Percentiles rank a stretch among this genome's conserved stretches.
These are phyloP conservation scores for Lasiodiplodia citricola DNA, from an alignment of 2,329 filamentous ascomycete species.

Conservation along the genomic window DNA sequence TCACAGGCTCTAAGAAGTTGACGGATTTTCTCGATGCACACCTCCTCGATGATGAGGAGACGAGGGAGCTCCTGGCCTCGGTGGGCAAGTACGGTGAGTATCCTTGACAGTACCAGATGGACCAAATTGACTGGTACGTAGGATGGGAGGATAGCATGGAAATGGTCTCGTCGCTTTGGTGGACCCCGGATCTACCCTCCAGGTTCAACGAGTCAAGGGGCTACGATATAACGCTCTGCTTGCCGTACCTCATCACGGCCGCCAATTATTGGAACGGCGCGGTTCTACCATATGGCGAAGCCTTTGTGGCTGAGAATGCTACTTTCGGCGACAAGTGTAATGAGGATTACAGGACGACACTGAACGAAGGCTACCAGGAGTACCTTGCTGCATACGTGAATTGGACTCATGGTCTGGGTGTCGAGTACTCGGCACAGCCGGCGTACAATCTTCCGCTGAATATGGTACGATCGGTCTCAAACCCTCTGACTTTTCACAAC, in stretches of 20 bases:
- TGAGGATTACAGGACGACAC: constrained; percentile 38
- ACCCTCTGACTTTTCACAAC: neutral
- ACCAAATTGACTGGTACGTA: constrained; percentile 9
- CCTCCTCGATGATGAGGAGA: constrained; percentile 33
- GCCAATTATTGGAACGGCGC: constrained; percentile 29
- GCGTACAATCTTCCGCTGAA: constrained; percentile 44
- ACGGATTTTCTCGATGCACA: constrained; percentile 43
- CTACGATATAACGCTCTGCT: constrained; percentile 38
- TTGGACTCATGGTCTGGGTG: constrained; percentile 35
- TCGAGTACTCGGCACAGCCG: constrained; percentile 39
- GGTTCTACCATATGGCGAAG: constrained; percentile 27
- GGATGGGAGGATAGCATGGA: constrained; percentile 45
- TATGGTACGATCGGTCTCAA: constrained; percentile 31
- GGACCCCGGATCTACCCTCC: constrained; percentile 35
- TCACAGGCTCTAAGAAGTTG: constrained; percentile 22
- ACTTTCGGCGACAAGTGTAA: constrained; percentile 30
- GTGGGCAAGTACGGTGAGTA: constrained; percentile 39
- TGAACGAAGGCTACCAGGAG: constrained; percentile 38
- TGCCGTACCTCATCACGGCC: constrained; percentile 37
- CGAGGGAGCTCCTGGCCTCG: constrained; percentile 25
- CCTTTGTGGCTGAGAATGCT: constrained; percentile 25
- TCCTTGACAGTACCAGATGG: neutral
- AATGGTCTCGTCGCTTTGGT: constrained; percentile 34
- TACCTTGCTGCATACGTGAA: constrained; percentile 36
- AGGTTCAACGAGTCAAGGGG: constrained; percentile 34